phyloP scores from a whole-genome alignment of 208 protist genomes.

The Tritrichomonas musculus region DNA sequence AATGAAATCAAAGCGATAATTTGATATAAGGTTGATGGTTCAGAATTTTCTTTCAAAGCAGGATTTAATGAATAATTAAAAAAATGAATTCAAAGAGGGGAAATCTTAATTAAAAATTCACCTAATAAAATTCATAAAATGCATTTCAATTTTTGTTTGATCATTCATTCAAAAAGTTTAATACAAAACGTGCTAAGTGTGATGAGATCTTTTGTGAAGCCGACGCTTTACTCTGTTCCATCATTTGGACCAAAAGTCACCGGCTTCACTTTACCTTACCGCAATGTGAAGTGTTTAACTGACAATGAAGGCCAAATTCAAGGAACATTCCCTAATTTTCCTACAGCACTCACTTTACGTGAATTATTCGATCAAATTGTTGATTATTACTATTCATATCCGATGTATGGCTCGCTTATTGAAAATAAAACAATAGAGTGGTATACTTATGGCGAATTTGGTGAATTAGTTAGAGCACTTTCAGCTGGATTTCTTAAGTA shows the following conservation, averaged over 20 bases:
- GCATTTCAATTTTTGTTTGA: too few species aligned
- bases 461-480: background rate
- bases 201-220: too few species aligned
- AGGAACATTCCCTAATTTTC: background rate
- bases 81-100: too few species aligned
- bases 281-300: slow-evolving; percentile 7
- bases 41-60: too few species aligned
- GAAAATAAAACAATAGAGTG: background rate
- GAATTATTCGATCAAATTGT: background rate
- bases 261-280: background rate
- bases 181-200: too few species aligned
- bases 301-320: slow-evolving; percentile 23
- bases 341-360: background rate
- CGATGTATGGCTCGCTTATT: background rate
- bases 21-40: too few species aligned
- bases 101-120: too few species aligned
- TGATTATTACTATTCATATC: background rate
- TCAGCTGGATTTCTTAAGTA: background rate
- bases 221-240: too few species aligned
- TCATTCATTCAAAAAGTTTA: too few species aligned
- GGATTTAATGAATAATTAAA: too few species aligned
- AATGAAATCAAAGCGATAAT: too few species aligned
- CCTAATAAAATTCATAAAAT: too few species aligned
- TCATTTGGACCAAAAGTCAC: background rate
- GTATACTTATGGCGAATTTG: background rate